These are phyloP conservation scores for Metschnikowia proteae DNA, from an alignment of 805 yeast species.

Conservation along the genomic window DNA sequence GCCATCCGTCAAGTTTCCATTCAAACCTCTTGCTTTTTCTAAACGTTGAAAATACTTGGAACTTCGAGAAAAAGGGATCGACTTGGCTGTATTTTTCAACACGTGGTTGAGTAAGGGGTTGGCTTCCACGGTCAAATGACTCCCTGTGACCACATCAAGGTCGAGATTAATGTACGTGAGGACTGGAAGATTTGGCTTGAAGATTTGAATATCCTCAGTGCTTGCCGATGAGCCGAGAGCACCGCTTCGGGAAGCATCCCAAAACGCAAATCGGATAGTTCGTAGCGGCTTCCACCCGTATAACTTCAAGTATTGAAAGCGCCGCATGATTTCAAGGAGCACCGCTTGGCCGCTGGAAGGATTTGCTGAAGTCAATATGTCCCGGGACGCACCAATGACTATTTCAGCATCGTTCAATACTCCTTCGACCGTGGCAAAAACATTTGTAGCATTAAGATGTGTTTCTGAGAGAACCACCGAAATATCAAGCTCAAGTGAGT, in stretches of 20 bases:
- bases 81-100: slow-evolving; percentile 25
- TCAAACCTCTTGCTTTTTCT: not conserved
- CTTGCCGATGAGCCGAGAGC: slow-evolving; percentile 28
- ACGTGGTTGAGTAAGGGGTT: slow-evolving; percentile 36
- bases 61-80: slow-evolving; percentile 30
- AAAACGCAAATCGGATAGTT: slow-evolving; percentile 36
- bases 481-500: slow-evolving; percentile 9
- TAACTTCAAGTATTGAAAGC: slow-evolving; percentile 27
- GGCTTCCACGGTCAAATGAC: slow-evolving; percentile 31
- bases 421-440: slow-evolving; percentile 33
- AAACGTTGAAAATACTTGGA: slow-evolving; percentile 10
- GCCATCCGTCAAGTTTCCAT: slow-evolving; percentile 7
- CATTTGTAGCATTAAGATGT: slow-evolving; percentile 21
- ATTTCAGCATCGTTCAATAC: slow-evolving; percentile 38
- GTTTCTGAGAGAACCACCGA: slow-evolving; percentile 1
- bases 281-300: slow-evolving; percentile 44
- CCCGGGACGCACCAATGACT: slow-evolving; percentile 39
- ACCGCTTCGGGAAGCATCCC: slow-evolving; percentile 39
- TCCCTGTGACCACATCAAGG: slow-evolving; percentile 36
- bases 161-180: slow-evolving; percentile 39
- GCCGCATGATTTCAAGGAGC: slow-evolving; percentile 36
- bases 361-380: slow-evolving; percentile 32
- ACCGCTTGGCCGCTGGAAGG: slow-evolving; percentile 40
- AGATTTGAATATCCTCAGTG: slow-evolving; percentile 20
- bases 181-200: slow-evolving; percentile 23